These are phyloP conservation scores for Salisapilia sapeloensis DNA, from an alignment of 352 stramenopile genomes.

Conservation along the genomic window DNA sequence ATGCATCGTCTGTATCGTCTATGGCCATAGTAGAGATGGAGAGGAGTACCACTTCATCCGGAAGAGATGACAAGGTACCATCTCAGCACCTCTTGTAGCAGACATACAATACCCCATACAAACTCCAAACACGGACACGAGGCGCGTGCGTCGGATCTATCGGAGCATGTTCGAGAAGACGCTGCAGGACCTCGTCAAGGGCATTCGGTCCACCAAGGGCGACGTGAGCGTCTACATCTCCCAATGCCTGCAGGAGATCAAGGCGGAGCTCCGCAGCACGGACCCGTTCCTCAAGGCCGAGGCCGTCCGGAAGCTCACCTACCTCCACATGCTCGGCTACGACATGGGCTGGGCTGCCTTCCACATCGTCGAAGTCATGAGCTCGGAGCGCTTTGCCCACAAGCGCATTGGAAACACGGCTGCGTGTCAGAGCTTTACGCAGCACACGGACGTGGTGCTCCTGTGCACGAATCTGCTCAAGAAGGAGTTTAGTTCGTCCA, in stretches of 20 bases:
- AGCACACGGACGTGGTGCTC: conserved; percentile 96
- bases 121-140: no score
- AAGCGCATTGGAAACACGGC: conserved; percentile 95
- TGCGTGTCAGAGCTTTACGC: conserved; percentile 91
- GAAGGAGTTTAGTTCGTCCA: conserved; percentile 87
- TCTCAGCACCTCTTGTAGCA: no score
- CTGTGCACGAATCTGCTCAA: conserved; percentile 98
- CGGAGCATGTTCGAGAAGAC: conserved; percentile 96
- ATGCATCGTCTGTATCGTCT: no score
- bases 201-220: conserved; percentile 93
- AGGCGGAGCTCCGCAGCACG: conserved; percentile 91
- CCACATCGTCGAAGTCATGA: conserved; percentile 97
- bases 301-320: conserved; percentile 94
- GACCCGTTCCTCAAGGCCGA: conserved; percentile 95
- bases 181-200: conserved; percentile 97
- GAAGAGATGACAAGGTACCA: no score
- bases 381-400: conserved; percentile 88
- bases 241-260: conserved; percentile 95
- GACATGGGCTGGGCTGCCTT: conserved; percentile 97
- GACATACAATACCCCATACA: no score
- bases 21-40: no score
- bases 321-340: conserved; percentile 97
- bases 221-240: conserved; percentile 95
- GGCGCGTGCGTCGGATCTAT: not conserved
- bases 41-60: no score